phyloP scores from a whole-genome alignment of 495 filamentous ascomycete species.

The Penicillium paradoxum region DNA sequence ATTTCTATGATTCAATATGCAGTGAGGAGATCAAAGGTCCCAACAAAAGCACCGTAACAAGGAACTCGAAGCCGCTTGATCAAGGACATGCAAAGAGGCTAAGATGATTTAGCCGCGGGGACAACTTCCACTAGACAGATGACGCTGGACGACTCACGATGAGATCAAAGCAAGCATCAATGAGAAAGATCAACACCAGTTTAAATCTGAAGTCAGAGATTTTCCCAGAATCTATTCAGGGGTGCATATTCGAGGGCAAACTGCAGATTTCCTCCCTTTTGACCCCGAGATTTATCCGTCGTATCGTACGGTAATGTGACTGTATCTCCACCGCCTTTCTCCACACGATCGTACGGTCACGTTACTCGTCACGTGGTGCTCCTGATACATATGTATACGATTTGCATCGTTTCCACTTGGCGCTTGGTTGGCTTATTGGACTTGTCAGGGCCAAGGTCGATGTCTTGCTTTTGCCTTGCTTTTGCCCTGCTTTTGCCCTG shows the following conservation, averaged over 20 bases:
- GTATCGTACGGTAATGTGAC: neutral
- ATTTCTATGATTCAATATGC: neutral
- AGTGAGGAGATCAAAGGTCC: neutral
- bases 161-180: neutral
- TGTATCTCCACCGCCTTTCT: slow-evolving; percentile 3
- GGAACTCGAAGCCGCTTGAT: slow-evolving; percentile 8
- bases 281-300: slow-evolving; percentile 3
- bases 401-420: no score
- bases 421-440: no score
- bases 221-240: neutral
- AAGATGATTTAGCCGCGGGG: neutral
- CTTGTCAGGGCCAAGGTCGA: no score
- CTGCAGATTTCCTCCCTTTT: neutral
- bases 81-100: neutral
- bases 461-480: no score
- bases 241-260: neutral
- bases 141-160: neutral
- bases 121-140: neutral
- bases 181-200: no score
- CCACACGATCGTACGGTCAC: neutral
- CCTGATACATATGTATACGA: no score
- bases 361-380: neutral
- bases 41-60: neutral
- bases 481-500: no score
- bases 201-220: neutral